Evolutionary conservation across 148 eudicot species (phyloP), one percentile per base, ranked within the genome.

Genomic region (Dianthus caryophyllus): DNA sequence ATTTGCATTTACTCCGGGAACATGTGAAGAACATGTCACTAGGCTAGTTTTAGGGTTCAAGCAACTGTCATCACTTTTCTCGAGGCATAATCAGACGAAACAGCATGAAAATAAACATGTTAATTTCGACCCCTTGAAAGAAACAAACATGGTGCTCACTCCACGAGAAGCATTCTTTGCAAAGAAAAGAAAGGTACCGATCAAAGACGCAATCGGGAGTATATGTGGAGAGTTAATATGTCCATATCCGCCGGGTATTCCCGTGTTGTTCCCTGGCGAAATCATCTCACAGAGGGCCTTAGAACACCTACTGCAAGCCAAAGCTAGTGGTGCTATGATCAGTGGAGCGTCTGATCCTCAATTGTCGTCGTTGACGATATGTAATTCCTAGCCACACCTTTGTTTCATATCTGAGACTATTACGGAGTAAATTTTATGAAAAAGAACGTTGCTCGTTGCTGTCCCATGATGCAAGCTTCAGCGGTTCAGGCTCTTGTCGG

Each of bases 221-320:
- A 70, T 87, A 44, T 82, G 90, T 69, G 97, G 97, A 30, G 94
- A 90, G 77, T 80, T 90, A 18, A 73, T 90, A 80, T 87, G 94
- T 38, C 88, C 97, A n/a, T 90, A 83, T 50, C 97, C 97, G 27
- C 97, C 96, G 0, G 96, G 96, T 24, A 84, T 89, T 25, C 91
- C 96, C 2, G 65, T 81, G n/a, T 29, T 84, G 68, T 56, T 80
- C 36, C 91, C 96, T 0, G 91, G 96, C 21, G 96, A 89, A 72
- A 61, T 84, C 44, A 75, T 89, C 44, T 79, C 87, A 11, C 69
- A 79, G 58, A 52, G 17, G 53, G 77, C 78, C 9, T 26, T 89
- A 59, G 69, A 72, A 53, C 71, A 73, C 62, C 65, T 89, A 21
- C 56, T 79, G 73, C 71, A 80, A 54, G 25, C 77, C 53, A 83